Evolutionary conservation across 2,329 filamentous ascomycete genomes (phyloP), one percentile per base, ranked within the genome.

Genomic region (Geosmithia flava): DNA sequence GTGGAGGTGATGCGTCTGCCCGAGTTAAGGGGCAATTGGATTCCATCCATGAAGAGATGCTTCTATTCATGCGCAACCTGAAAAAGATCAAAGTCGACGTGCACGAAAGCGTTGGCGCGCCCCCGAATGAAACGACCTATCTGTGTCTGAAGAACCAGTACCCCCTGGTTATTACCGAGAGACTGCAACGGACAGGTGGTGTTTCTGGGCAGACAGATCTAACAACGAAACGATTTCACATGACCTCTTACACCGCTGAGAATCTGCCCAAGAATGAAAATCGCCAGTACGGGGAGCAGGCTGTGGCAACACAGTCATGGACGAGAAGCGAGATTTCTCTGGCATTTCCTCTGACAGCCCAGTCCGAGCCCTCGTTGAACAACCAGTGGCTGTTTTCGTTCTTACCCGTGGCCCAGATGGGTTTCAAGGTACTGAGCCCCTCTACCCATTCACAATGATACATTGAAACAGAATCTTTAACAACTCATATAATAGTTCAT

Each of bases 331-430:
- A 69, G 19, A 56, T 75, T 2, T 54, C 70, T 2, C 55, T 76
- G 1, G 72, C 71, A 0, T 75, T 76, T 50, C 72, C 71, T 0
- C 27, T 74, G 1, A 56, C 62, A 0, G 53, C 54, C 0, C 46
- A 54, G 2, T 58, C 50, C 0, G 23, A 48, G 0, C 71, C 71
- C 0, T 46, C 70, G 2, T 50, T 68, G 5, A 53, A 67, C 30
- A 52, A 57, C 7, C 70, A 75, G 46, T 54, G 68, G 7, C 49
- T 73, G 0, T 75, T 68, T 54, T 67, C 64, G 0, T 75, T 75
- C 51, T 53, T 74, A 0, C 72, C 72, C 0, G 56, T 74, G n/a
- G 56, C 64, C 0, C 53, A 56, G 4, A 58, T 63, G 42, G 68
- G 67, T 1, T 72, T 73, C 54, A 69, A 66, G 41, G 67, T 69